phyloP scores from a whole-genome alignment of 805 yeast species.

The Lachancea kluyveri region DNA sequence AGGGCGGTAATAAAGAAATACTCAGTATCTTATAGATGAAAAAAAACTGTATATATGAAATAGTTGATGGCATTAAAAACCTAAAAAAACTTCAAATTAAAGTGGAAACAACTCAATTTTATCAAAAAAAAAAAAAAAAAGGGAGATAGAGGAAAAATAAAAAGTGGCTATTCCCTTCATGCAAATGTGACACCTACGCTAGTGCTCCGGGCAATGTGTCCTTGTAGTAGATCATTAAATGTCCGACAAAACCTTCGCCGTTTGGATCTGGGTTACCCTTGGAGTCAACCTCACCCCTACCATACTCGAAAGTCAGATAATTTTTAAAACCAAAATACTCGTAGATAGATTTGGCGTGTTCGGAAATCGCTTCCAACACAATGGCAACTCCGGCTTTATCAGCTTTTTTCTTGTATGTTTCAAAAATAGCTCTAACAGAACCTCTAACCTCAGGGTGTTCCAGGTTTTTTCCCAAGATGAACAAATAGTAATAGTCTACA shows the following conservation, averaged over 20 bases:
- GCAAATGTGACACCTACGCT: conserved; percentile 3
- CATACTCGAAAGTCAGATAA: conserved; percentile 24
- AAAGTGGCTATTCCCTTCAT: not conserved
- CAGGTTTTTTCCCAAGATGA: conserved; percentile 30
- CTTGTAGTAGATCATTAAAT: conserved; percentile 30
- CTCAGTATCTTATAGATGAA: too few species aligned
- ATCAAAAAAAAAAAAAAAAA: conserved; percentile 7
- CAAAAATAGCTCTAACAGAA: conserved; percentile 28
- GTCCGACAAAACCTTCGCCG: conserved; percentile 28
- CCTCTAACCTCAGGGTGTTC: conserved; percentile 24
- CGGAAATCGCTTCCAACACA: conserved; percentile 31
- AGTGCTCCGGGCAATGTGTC: conserved; percentile 15
- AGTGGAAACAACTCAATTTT: conserved; percentile 6
- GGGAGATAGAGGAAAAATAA: not conserved
- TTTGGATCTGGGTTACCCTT: conserved; percentile 23
- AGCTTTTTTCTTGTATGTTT: conserved; percentile 24
- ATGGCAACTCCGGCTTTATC: conserved; percentile 27
- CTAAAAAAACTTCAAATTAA: conserved; percentile 9
- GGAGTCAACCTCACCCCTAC: conserved; percentile 28
- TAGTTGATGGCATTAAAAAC: too few species aligned
- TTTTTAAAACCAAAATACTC: conserved; percentile 32
- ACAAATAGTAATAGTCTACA: conserved; percentile 27
- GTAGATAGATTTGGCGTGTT: conserved; percentile 29
- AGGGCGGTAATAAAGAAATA: too few species aligned
- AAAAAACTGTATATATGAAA: too few species aligned